A percentile compares a stretch with the other conserved stretches of the same genome.
phyloP scores from a whole-genome alignment of 345 rosid genomes.

The Viola odorata region DNA sequence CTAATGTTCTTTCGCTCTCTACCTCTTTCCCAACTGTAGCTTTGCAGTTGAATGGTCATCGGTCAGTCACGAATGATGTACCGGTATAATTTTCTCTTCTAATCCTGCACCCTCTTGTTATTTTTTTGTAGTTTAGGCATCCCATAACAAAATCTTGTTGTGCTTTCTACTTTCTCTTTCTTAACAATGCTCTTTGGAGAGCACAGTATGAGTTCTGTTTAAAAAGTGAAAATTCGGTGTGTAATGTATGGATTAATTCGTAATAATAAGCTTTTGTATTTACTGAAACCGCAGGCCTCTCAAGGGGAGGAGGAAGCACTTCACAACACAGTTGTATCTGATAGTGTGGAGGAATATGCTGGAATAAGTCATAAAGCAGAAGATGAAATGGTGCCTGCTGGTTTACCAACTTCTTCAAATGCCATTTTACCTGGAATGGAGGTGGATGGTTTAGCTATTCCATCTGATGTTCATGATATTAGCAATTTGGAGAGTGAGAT shows the following conservation, averaged over 20 bases:
- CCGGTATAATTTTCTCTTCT: slow-evolving; percentile 22
- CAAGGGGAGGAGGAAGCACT: slow-evolving; percentile 50
- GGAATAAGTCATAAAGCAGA: slow-evolving; percentile 41
- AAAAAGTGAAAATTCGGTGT: no score
- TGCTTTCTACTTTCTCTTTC: background rate
- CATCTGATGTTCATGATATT: slow-evolving; percentile 37
- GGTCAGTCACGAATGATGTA: slow-evolving; percentile 32
- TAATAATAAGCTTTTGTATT: slow-evolving; percentile 12
- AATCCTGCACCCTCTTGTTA: background rate
- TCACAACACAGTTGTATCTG: slow-evolving; percentile 16
- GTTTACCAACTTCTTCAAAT: slow-evolving; percentile 41
- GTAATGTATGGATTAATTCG: background rate
- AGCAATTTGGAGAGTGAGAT: slow-evolving; percentile 57
- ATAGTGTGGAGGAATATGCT: slow-evolving; percentile 21
- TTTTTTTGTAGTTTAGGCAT: background rate
- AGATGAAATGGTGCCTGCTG: slow-evolving; percentile 35
- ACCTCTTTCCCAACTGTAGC: slow-evolving; percentile 72
- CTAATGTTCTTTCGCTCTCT: slow-evolving; percentile 71
- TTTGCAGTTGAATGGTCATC: slow-evolving; percentile 37
- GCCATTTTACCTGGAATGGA: slow-evolving; percentile 34
- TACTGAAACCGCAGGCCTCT: slow-evolving; percentile 29
- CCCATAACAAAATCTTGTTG: background rate
- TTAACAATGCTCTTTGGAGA: no score
- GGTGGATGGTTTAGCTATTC: slow-evolving; percentile 24
- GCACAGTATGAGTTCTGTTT: no score